These are phyloP conservation scores for Colletotrichum sp. DNA, from an alignment of 2,329 filamentous ascomycete genomes.

Conservation along the genomic window DNA sequence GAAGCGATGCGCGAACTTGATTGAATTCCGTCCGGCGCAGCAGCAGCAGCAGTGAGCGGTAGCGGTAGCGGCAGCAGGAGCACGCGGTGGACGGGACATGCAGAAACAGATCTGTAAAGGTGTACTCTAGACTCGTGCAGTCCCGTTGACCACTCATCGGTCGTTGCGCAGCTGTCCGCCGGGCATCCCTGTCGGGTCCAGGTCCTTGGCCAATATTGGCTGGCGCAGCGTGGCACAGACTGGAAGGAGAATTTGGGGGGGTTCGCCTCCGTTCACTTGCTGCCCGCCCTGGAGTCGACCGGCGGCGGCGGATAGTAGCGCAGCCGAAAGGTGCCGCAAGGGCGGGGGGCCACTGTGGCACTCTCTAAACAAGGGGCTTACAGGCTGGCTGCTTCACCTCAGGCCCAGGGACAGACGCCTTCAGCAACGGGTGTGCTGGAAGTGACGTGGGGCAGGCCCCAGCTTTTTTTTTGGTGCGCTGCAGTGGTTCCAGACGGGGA, in stretches of 20 bases:
- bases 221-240: conserved; percentile 13
- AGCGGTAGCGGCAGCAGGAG: neutral
- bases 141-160: neutral
- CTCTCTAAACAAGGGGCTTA: conserved; percentile 12
- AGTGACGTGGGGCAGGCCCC: neutral
- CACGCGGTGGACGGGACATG: neutral
- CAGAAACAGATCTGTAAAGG: neutral
- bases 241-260: neutral
- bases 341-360: conserved; percentile 3
- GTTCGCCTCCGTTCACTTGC: neutral
- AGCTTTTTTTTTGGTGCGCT: neutral
- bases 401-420: neutral
- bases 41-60: neutral
- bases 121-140: neutral
- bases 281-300: neutral
- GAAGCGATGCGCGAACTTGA: neutral
- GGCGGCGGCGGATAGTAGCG: conserved; percentile 15
- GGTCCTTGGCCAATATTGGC: conserved; percentile 5
- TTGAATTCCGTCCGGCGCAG: neutral
- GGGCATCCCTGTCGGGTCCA: neutral
- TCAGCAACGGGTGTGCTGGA: neutral
- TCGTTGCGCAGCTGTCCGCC: neutral
- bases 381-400: neutral
- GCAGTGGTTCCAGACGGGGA: neutral
- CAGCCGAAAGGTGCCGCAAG: conserved; percentile 15